Evolutionary conservation across 371 early-diverging fungal species (phyloP).

Genomic region (Rhizopus arrhizus): DNA sequence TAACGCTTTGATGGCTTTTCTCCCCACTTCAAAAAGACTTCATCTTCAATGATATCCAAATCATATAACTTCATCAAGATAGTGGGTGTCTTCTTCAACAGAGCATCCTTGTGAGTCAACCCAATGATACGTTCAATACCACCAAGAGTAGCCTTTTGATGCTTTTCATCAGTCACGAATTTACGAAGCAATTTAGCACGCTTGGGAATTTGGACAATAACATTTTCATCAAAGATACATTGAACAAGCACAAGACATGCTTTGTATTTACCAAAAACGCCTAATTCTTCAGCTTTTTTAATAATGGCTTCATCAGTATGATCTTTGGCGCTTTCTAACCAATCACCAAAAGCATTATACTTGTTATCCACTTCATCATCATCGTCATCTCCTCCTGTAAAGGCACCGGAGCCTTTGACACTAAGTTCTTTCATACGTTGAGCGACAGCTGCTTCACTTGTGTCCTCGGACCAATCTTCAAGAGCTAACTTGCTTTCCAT

Average conservation of each 20-base stretch:
- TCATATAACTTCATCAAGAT: conserved; percentile 91
- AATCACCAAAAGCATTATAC: conserved; percentile 72
- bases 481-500: conserved; percentile 68
- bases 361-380: conserved; percentile 68
- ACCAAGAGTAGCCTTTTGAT: conserved; percentile 87
- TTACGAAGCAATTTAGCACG: conserved; percentile 66
- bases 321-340: conserved; percentile 57
- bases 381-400: conserved; percentile 65
- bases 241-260: conserved; percentile 74
- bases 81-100: conserved; percentile 74
- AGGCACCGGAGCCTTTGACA: conserved; percentile 52
- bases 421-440: conserved; percentile 74
- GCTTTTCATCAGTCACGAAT: conserved; percentile 80
- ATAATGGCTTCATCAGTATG: conserved; percentile 72
- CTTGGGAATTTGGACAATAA: conserved; percentile 63
- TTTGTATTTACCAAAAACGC: conserved; percentile 76
- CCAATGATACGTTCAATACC: conserved; percentile 90
- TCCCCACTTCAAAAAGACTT: conserved; percentile 86
- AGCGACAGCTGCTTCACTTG: conserved; percentile 78
- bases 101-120: conserved; percentile 60
- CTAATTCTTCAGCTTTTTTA: conserved; percentile 77
- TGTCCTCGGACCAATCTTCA: conserved; percentile 87
- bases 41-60: conserved; percentile 90
- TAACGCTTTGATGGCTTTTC: conserved; percentile 89
- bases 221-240: conserved; percentile 71